phyloP scores from a whole-genome alignment of 495 filamentous ascomycete species.

The Penicillium lividum region DNA sequence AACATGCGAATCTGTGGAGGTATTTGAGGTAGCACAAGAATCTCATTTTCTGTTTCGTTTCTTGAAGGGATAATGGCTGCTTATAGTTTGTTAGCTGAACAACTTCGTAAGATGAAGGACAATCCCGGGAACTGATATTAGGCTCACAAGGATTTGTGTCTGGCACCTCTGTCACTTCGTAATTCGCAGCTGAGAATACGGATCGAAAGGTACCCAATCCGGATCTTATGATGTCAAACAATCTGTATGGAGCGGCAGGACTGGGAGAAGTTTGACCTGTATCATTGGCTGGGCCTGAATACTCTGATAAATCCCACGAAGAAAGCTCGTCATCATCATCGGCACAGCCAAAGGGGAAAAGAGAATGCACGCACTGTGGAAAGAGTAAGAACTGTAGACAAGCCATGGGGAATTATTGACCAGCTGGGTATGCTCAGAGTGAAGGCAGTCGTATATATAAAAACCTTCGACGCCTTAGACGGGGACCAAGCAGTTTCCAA shows the following conservation, averaged over 20 bases:
- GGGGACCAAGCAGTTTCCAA: neutral
- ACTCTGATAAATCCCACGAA: neutral
- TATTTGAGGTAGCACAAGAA: neutral
- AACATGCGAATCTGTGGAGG: neutral
- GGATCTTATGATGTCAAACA: no score
- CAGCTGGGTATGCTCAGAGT: neutral
- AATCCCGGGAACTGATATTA: no score
- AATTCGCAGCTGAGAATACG: no score
- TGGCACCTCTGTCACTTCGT: no score
- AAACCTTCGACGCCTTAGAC: neutral
- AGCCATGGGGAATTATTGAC: neutral
- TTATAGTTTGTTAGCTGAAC: neutral
- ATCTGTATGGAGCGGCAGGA: no score
- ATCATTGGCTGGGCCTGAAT: slow-evolving; percentile 7
- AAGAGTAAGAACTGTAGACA: neutral
- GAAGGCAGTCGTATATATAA: neutral
- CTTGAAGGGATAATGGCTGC: neutral
- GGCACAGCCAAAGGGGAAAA: neutral
- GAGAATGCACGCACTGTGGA: neutral
- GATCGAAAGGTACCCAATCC: no score
- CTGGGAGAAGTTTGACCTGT: no score
- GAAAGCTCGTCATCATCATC: neutral
- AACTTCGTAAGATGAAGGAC: no score
- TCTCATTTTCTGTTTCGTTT: neutral
- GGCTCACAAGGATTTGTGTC: no score